These are phyloP conservation scores for Tulasnella sp. DNA, from an alignment of 768 basidiomycete species.

Conservation along the genomic window DNA sequence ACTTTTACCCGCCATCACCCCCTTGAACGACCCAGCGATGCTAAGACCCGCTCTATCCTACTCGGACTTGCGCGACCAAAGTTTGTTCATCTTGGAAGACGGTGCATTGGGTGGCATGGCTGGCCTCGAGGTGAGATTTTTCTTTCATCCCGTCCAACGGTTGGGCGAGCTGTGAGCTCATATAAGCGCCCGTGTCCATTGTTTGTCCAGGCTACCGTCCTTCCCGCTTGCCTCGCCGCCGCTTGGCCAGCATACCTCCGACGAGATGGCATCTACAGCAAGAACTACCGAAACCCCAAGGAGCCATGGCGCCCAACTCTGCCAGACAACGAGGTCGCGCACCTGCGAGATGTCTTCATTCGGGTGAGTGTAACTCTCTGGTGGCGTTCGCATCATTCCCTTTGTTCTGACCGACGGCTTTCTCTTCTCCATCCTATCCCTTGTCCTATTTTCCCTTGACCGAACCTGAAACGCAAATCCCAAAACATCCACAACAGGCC, in stretches of 20 bases:
- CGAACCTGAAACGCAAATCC: neutral
- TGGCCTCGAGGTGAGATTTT: conserved; percentile 25
- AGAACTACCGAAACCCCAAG: conserved; percentile 12
- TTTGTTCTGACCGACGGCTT: conserved; percentile 1
- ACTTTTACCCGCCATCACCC: conserved; percentile 16
- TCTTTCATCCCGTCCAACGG: neutral
- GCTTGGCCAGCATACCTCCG: conserved; percentile 21
- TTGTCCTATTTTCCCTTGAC: neutral
- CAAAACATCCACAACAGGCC: conserved; percentile 9
- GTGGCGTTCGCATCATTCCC: neutral
- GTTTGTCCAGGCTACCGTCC: conserved; percentile 21
- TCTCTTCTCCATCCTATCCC: neutral
- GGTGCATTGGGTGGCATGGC: conserved; percentile 22
- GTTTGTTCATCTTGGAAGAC: conserved; percentile 24
- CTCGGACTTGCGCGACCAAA: conserved; percentile 20
- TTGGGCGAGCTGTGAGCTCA: conserved; percentile 1
- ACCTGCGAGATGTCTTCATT: conserved; percentile 21
- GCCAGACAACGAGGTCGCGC: conserved; percentile 15
- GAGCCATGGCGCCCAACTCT: conserved; percentile 7
- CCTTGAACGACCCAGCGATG: conserved; percentile 24
- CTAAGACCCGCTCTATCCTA: conserved; percentile 12
- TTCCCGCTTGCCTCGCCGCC: conserved; percentile 26
- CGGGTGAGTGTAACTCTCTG: conserved; percentile 5
- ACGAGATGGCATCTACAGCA: conserved; percentile 21
- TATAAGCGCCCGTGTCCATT: conserved; percentile 15